A percentile compares a stretch with the other conserved stretches of the same genome.
These are phyloP conservation scores for Artemisia tridentata DNA, from an alignment of 129 eudicot genomes.

Conservation along the genomic window DNA sequence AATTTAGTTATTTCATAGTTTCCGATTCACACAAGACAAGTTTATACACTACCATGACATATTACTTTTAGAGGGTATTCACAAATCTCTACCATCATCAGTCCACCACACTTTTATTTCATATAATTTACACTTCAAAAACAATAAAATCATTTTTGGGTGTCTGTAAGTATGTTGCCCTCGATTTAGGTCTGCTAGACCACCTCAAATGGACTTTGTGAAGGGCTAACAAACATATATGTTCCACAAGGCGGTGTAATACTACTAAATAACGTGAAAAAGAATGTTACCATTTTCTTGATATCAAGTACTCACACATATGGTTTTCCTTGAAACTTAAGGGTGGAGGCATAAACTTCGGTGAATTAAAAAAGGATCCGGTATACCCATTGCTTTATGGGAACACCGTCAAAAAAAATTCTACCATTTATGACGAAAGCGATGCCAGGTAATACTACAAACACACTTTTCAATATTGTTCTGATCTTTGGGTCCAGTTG, in stretches of 20 bases:
- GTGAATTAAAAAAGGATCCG: conserved; percentile 45
- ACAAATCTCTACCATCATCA: too few relatives aligned
- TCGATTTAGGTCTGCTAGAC: too few relatives aligned
- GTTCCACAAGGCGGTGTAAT: background rate
- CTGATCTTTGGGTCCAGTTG: background rate
- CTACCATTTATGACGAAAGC: conserved; percentile 13
- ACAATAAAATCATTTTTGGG: too few relatives aligned
- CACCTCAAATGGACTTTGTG: too few relatives aligned
- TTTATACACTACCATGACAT: too few relatives aligned
- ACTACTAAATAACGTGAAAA: background rate
- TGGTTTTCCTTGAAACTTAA: conserved; percentile 22
- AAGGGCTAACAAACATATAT: background rate
- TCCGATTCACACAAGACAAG: too few relatives aligned
- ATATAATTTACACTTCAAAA: too few relatives aligned
- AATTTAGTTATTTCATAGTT: too few relatives aligned
- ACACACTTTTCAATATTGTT: background rate
- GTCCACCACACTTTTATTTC: too few relatives aligned
- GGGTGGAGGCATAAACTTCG: conserved; percentile 84
- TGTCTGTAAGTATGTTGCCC: too few relatives aligned
- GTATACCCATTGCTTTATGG: conserved; percentile 53
- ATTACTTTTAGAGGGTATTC: too few relatives aligned
- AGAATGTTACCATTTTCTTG: background rate
- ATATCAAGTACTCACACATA: background rate
- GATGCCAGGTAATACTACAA: conserved; percentile 51
- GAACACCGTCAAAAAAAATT: conserved; percentile 34